These are phyloP conservation scores for Rhizopogon roseolus DNA, from an alignment of 768 basidiomycete genomes.

Conservation along the genomic window DNA sequence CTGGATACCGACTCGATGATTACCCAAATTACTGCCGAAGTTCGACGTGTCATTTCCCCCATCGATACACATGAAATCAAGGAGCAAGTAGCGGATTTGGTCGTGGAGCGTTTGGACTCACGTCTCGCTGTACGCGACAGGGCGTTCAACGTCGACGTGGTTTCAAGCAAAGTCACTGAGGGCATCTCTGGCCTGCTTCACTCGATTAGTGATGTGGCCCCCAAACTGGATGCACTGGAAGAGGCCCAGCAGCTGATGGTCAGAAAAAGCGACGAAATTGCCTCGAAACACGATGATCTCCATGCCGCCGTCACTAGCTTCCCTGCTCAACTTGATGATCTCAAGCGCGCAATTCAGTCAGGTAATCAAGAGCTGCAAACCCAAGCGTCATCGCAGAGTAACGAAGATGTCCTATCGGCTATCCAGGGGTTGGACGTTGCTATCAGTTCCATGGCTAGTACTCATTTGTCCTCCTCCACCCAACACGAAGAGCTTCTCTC, in stretches of 20 bases:
- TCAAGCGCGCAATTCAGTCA: conserved; percentile 37
- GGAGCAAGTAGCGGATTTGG: conserved; percentile 85
- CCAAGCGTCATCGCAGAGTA: conserved; percentile 9
- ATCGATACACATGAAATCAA: conserved; percentile 85
- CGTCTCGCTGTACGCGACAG: conserved; percentile 76
- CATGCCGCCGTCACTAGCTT: conserved; percentile 40
- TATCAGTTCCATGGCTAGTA: conserved; percentile 45
- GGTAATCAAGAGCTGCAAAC: conserved; percentile 17
- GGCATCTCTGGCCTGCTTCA: conserved; percentile 41
- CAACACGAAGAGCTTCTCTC: conserved; percentile 45
- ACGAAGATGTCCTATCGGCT: conserved; percentile 26
- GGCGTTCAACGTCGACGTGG: conserved; percentile 54
- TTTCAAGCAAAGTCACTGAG: conserved; percentile 53
- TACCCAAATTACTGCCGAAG: conserved; percentile 58
- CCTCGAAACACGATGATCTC: conserved; percentile 36
- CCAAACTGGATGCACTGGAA: conserved; percentile 35
- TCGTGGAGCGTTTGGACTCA: conserved; percentile 81
- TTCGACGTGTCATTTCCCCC: conserved; percentile 66
- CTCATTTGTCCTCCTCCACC: conserved; percentile 43
- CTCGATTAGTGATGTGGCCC: conserved; percentile 35
- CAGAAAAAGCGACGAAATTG: conserved; percentile 33
- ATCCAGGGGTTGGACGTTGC: conserved; percentile 42
- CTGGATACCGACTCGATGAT: conserved; percentile 54
- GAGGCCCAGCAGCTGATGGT: conserved; percentile 38
- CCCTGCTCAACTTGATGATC: conserved; percentile 40